A percentile compares a stretch with the other conserved stretches of the same genome.
phyloP scores from a whole-genome alignment of 2,329 filamentous ascomycete genomes.

The Colletotrichum kahawae region DNA sequence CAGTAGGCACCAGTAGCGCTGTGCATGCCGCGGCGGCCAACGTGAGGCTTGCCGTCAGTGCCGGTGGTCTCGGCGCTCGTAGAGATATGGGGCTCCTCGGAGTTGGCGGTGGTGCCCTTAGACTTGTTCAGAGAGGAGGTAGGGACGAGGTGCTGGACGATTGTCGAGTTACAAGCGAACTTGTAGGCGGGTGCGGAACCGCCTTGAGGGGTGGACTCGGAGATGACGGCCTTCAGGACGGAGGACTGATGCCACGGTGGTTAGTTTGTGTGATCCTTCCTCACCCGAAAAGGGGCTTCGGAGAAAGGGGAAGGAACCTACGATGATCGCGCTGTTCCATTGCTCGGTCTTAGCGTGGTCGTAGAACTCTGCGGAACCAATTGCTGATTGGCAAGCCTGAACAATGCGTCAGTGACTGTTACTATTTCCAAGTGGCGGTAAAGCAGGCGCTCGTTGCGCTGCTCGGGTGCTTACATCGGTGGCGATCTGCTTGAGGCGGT shows the following conservation, averaged over 20 bases:
- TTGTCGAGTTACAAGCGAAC: conserved; percentile 97
- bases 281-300: neutral
- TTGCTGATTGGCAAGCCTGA: conserved; percentile 82
- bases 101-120: conserved; percentile 53
- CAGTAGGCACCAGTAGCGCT: conserved; percentile 85
- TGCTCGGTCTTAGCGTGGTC: conserved; percentile 82
- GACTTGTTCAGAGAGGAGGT: conserved; percentile 68
- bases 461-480: conserved; percentile 67
- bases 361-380: conserved; percentile 79
- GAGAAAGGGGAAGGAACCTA: conserved; percentile 45
- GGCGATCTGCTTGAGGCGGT: conserved; percentile 83
- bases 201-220: conserved; percentile 68
- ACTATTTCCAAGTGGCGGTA: neutral
- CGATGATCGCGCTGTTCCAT: conserved; percentile 95
- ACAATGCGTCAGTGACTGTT: conserved; percentile 18
- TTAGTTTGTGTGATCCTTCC: neutral
- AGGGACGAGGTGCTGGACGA: conserved; percentile 88
- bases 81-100: conserved; percentile 58
- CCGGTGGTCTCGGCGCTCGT: conserved; percentile 56
- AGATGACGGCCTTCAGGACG: conserved; percentile 79
- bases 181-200: conserved; percentile 75
- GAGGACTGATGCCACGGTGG: conserved; percentile 60
- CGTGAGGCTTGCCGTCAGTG: conserved; percentile 71
- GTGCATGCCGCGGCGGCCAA: conserved; percentile 89
- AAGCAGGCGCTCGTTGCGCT: neutral